phyloP scores from a whole-genome alignment of 768 basidiomycete species.

The Boletus bicolor region DNA sequence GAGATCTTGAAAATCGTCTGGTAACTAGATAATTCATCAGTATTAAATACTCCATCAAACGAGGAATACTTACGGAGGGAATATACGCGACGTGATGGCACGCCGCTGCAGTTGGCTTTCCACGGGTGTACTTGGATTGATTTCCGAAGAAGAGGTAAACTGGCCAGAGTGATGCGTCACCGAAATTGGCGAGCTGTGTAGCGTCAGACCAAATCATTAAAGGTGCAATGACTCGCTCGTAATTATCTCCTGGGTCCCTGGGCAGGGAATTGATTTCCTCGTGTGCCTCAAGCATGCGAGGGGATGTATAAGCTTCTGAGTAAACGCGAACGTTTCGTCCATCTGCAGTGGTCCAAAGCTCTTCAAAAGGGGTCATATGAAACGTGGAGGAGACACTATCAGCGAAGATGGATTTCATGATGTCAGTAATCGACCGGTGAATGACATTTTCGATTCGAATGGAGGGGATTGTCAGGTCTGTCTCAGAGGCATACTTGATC shows the following conservation, averaged over 20 bases:
- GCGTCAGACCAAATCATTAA: constrained; percentile 28
- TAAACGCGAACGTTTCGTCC: background rate
- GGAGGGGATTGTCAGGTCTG: too few species aligned
- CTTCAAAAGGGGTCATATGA: background rate
- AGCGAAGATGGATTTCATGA: background rate
- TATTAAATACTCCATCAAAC: background rate
- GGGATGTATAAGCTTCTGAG: background rate
- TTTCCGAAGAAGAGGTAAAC: constrained; percentile 23
- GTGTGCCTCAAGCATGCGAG: background rate
- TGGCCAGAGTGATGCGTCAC: constrained; percentile 28
- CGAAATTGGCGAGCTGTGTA: constrained; percentile 27
- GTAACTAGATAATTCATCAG: constrained; percentile 3
- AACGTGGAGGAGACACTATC: background rate
- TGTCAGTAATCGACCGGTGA: background rate
- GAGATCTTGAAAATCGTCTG: constrained; percentile 6
- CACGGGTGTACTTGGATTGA: constrained; percentile 14
- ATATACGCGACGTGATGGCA: constrained; percentile 18
- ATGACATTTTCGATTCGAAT: background rate
- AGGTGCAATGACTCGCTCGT: constrained; percentile 6
- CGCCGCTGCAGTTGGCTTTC: constrained; percentile 6
- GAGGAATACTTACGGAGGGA: background rate
- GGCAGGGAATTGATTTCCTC: background rate
- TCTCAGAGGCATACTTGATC: too few species aligned
- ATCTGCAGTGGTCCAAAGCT: background rate
- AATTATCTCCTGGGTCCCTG: background rate